phyloP scores from a whole-genome alignment of 129 eudicot genomes.

The Logfia minima region DNA sequence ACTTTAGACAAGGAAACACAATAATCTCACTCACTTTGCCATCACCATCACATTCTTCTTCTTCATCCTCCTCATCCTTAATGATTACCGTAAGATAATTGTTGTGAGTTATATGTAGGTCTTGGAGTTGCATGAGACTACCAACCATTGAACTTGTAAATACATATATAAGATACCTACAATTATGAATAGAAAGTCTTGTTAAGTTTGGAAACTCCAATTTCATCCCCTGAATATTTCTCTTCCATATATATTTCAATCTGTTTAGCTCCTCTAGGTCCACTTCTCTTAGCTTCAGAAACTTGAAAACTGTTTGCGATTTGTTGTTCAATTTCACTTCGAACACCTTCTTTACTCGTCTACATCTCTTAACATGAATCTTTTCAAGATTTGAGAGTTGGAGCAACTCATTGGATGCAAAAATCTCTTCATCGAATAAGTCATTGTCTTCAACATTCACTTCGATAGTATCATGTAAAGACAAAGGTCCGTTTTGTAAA shows the following conservation, averaged over 20 bases:
- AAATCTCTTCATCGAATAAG: background rate
- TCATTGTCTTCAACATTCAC: background rate
- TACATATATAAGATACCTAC: too few species aligned
- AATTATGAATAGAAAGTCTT: background rate
- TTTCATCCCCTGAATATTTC: background rate
- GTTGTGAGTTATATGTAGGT: background rate
- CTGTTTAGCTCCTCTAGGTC: background rate
- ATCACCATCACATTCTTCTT: background rate
- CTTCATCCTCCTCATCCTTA: background rate
- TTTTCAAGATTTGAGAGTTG: slow-evolving; percentile 1
- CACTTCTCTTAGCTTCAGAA: background rate
- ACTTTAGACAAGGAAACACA: slow-evolving; percentile 1
- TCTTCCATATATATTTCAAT: background rate
- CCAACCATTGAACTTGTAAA: slow-evolving; percentile 8
- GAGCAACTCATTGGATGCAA: background rate
- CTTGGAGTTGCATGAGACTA: slow-evolving; percentile 3
- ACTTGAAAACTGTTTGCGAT: background rate
- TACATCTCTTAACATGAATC: background rate
- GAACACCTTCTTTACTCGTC: background rate
- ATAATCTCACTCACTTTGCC: background rate
- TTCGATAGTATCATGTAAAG: background rate
- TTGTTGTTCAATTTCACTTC: background rate
- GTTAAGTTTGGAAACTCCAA: background rate
- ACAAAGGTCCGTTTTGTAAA: too few species aligned
- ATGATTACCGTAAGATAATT: background rate